phyloP scores from a whole-genome alignment of 192 early-diverging fungal genomes.

The Entophlyctis helioformis region DNA sequence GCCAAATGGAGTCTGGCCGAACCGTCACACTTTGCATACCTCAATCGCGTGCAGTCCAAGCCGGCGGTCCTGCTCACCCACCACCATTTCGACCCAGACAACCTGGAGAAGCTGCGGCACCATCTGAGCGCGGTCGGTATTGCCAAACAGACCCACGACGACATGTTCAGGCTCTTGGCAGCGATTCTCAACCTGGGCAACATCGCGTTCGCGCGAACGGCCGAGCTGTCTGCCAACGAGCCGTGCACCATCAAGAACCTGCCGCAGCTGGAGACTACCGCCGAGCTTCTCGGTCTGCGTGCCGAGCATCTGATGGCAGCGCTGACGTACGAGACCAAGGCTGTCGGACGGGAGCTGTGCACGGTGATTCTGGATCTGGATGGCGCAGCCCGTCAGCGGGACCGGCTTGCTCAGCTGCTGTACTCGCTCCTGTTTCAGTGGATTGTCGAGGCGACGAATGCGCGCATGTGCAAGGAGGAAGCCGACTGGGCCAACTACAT shows the following conservation, averaged over 20 bases:
- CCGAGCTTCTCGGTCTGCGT: constrained; percentile 73
- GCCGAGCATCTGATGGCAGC: constrained; percentile 57
- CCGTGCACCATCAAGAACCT: constrained; percentile 62
- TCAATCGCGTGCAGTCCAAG: too few relatives aligned
- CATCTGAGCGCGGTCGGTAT: constrained; percentile 70
- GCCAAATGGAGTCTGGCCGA: constrained; percentile 40
- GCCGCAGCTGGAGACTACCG: constrained; percentile 59
- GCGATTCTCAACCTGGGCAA: constrained; percentile 89
- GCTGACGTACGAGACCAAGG: constrained; percentile 69
- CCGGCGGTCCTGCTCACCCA: background rate
- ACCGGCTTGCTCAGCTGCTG: constrained; percentile 68
- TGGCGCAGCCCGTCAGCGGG: constrained; percentile 65
- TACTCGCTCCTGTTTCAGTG: constrained; percentile 82
- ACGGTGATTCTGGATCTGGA: constrained; percentile 78
- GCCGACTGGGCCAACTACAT: constrained; percentile 65
- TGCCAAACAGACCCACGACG: constrained; percentile 51
- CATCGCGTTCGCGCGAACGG: constrained; percentile 62
- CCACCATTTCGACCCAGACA: constrained; percentile 26
- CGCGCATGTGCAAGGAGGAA: constrained; percentile 57
- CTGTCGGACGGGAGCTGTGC: constrained; percentile 75
- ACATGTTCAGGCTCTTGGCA: constrained; percentile 72
- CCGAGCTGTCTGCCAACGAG: constrained; percentile 49
- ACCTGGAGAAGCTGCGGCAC: constrained; percentile 59
- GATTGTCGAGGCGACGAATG: constrained; percentile 86
- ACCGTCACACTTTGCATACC: constrained; percentile 19